Conservation (phyloP, 225 moss, liverwort and hornwort species). For the Sphagnum contortum region DNA sequence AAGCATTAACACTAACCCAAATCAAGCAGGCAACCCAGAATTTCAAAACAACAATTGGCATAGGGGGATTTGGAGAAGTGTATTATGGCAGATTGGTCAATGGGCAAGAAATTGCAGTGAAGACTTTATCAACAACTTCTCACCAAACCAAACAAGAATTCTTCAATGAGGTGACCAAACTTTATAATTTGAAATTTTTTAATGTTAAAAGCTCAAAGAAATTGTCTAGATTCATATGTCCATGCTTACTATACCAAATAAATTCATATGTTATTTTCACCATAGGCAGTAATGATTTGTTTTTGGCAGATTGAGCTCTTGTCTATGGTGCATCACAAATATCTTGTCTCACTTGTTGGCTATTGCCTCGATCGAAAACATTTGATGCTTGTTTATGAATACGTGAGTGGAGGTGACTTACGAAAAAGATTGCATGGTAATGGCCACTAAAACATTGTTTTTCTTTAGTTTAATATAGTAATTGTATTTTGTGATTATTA, state of each 20-base stretch:
- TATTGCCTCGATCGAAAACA: conserved; percentile 14
- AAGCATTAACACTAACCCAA: conserved; percentile 13
- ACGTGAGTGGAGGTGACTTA: conserved; percentile 43
- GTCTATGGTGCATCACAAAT: conserved; percentile 35
- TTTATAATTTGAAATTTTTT: not conserved
- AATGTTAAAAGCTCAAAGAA: not conserved
- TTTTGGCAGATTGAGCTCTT: conserved; percentile 40
- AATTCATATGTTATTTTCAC: not conserved
- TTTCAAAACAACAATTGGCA: conserved; percentile 29
- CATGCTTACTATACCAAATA: not conserved
- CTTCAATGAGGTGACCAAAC: conserved; percentile 27
- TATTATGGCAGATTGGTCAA: conserved; percentile 31
- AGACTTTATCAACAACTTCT: conserved; percentile 32
- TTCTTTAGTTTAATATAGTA: not conserved
- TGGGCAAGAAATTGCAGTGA: conserved; percentile 40
- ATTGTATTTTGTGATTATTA: too few relatives aligned
- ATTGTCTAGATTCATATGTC: not conserved
- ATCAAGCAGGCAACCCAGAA: conserved; percentile 42
- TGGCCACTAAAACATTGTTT: not conserved
- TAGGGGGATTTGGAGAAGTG: conserved; percentile 44
- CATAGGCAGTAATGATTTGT: not conserved
- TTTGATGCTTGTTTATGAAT: conserved; percentile 41
- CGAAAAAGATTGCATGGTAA: conserved; percentile 34
- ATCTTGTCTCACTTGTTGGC: conserved; percentile 44
- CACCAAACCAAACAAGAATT: conserved; percentile 31